A percentile compares a stretch with the other conserved stretches of the same genome.
Evolutionary conservation across 1,284 basidiomycete genomes (phyloP).

Genomic region (Exobasidium cylindrosporum): DNA sequence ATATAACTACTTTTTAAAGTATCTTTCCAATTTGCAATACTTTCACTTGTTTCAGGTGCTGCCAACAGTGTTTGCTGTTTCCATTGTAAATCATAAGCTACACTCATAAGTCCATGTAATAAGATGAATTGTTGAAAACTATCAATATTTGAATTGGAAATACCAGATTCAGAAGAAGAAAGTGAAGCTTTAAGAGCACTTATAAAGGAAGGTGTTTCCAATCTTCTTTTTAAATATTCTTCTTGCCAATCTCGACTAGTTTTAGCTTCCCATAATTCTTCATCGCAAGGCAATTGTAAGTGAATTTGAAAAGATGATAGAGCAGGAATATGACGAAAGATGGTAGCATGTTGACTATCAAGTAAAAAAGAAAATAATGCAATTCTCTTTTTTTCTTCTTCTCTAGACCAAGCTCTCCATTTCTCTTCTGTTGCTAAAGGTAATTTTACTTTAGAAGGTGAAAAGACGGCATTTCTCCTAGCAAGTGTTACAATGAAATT

Average conservation of each 20-base stretch:
- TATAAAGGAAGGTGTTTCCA: slow-evolving; percentile 34
- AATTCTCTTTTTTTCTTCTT: slow-evolving; percentile 44
- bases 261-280: slow-evolving; percentile 36
- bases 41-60: slow-evolving; percentile 21
- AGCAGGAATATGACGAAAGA: slow-evolving; percentile 40
- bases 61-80: slow-evolving; percentile 38
- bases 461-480: slow-evolving; percentile 41
- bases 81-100: slow-evolving; percentile 41
- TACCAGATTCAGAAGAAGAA: slow-evolving; percentile 5
- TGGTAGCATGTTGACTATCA: slow-evolving; percentile 36
- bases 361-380: slow-evolving; percentile 39
- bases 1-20: slow-evolving; percentile 4
- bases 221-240: slow-evolving; percentile 24
- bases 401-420: slow-evolving; percentile 38
- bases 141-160: slow-evolving; percentile 20
- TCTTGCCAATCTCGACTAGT: slow-evolving; percentile 29
- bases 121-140: slow-evolving; percentile 35
- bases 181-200: slow-evolving; percentile 35
- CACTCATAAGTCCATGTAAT: slow-evolving; percentile 41
- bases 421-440: slow-evolving; percentile 26
- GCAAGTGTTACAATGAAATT: slow-evolving; percentile 42
- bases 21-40: slow-evolving; percentile 12
- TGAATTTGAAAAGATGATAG: slow-evolving; percentile 38
- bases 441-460: slow-evolving; percentile 20
- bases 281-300: slow-evolving; percentile 32